Percentiles rank a stretch among this genome's conserved stretches.
Conservation (phyloP, 2,329 filamentous ascomycete species). For the Fusarium beomiforme region DNA sequence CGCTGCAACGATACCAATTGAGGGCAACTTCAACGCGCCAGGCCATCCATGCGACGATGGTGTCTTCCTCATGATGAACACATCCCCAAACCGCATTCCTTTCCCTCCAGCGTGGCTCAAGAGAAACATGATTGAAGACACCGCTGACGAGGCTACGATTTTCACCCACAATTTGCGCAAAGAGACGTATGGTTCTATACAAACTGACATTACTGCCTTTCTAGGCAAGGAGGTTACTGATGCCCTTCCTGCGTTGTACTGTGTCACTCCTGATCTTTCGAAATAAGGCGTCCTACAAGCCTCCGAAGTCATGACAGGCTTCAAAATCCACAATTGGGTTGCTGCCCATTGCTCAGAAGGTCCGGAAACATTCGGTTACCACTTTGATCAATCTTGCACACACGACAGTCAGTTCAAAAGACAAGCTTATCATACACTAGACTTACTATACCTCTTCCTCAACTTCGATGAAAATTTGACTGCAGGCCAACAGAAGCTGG, state of each 20-base stretch:
- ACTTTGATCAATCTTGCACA: conserved; percentile 25
- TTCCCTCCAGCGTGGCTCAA: conserved; percentile 20
- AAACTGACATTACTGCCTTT: not conserved
- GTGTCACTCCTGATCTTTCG: not conserved
- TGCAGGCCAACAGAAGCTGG: not conserved
- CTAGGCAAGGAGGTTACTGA: not conserved
- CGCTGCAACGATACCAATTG: conserved; percentile 12
- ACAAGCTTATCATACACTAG: conserved; percentile 21
- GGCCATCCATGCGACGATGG: conserved; percentile 28
- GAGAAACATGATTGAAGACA: conserved; percentile 24
- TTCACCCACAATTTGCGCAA: not conserved
- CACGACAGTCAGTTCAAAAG: conserved; percentile 19
- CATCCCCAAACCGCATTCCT: not conserved
- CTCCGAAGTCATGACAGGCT: conserved; percentile 18
- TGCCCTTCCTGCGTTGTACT: conserved; percentile 10
- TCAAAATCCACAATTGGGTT: conserved; percentile 25
- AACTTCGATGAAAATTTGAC: conserved; percentile 22
- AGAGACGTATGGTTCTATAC: not conserved
- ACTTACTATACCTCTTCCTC: conserved; percentile 25
- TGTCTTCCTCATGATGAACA: not conserved
- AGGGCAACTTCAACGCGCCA: conserved; percentile 13
- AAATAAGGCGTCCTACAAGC: not conserved
- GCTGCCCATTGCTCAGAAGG: conserved; percentile 2
- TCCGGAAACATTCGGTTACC: conserved; percentile 20
- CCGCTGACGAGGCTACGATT: conserved; percentile 24